Base-by-base conservation (phyloP, 2,329 filamentous ascomycete genomes). In the Didymella pinodella region DNA sequence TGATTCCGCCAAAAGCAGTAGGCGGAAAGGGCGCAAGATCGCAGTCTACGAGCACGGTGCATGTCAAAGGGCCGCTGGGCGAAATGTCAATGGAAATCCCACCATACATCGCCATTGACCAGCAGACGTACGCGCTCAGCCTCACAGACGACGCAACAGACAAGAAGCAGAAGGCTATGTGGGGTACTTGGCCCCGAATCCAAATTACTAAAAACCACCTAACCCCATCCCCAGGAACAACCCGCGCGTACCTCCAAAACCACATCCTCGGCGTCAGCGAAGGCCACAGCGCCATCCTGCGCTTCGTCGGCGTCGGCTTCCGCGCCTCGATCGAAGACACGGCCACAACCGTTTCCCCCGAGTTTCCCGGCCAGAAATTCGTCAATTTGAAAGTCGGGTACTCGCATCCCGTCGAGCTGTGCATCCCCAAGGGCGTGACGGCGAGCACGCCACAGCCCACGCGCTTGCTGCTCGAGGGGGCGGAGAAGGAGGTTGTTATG, bases 301-400 rank as follows among this genome's bases (percentile, higher is more conserved):
- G 94, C 65, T 85, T 99, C 52, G 93, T 98, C 28, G 95, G 95
- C 73, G 95, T 99, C 59, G 95, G 95, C 61, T 99, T 97, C 84
- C 87, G 94, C 78, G 95, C 95, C 16, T 90, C 87, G 4, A 85
- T 99, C 68, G 93, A 98, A 78, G 81, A 88, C 58, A 89, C 85
- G 38, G 90, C 90, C 25, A 87, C 82, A 32, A 92, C 90, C 59
- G 88, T 84, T 45, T 62, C 78, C 47, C 78, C 90, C 59, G 83
- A 88, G 73, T 97, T 89, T 74, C 87, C 87, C 0, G 93, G 90
- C 41, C 93, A 97, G 79, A 86, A 92, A 75, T 96, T 96, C 70
- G 89, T 99, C 41, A 92, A 90, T 63, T 82, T 99, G 66, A 98
- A 98, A 84, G 91, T 99, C 54, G 95, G 95, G 57, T 99, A 93